Evolutionary conservation across 768 basidiomycete genomes (phyloP), one percentile per base, ranked within the genome.

Genomic region (Boletus sp.): DNA sequence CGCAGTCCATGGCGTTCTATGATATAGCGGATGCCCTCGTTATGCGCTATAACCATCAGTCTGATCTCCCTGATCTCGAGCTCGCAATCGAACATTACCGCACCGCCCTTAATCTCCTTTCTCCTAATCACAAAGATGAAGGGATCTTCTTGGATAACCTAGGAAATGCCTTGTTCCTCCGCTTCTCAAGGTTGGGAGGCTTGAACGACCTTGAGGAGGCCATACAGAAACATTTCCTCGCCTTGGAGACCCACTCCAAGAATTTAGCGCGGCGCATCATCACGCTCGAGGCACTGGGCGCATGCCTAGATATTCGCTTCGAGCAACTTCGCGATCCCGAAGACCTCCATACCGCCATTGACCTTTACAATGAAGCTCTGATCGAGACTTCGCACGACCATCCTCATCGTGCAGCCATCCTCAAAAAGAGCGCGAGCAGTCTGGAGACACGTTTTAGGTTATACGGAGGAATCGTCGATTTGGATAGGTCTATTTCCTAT

Each of bases 1-100:
- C 54, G n/a, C 59, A 50, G 29, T 53, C 55, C 27, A 56, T 30
- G 23, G 37, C 48, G 19, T 61, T 63, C 33, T 60, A 52, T n/a
- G 70, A 69, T 49, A 56, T 72, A 30, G 71, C 67, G 3, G 60
- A 63, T 40, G 62, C 63, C 5, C 60, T 72, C 14, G 30, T 58
- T 11, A 53, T 59, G 47, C 71, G 63, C 21, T 74, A 73, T 47
- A 61, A 64, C 25, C 50, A 60, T 3, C 51, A 53, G 10, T 55
- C 51, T 5, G 39, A 64, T 27, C 30, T 57, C 9, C 21, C 51
- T 14, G 72, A 74, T 45, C 60, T 73, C 25, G 62, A 74, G 29
- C 52, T 60, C 34, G 69, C 69, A 2, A 55, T 70, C 10, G 40
- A 57, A 27, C 61, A 69, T 43, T 65, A 65, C 47, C 57, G 60